Evolutionary conservation across 768 basidiomycete genomes (phyloP).

Genomic region (Phaeotremella fagi): DNA sequence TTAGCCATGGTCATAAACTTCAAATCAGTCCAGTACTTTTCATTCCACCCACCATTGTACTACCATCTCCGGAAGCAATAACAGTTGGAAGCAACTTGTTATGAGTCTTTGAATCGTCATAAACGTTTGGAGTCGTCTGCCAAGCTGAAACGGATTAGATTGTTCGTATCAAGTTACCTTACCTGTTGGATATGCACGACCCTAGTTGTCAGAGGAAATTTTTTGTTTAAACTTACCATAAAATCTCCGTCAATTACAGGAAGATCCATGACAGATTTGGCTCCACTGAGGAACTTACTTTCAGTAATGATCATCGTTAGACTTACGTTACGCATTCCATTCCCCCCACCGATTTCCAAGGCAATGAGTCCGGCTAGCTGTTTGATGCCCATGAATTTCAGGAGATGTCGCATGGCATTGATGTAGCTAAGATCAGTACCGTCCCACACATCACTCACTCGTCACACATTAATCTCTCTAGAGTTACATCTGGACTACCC

Average conservation of each 20-base stretch:
- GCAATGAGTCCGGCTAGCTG: conserved; percentile 4
- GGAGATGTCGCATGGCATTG: no score
- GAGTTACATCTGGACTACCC: conserved; percentile 8
- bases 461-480: conserved; percentile 7
- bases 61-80: conserved; percentile 50
- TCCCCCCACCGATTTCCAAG: conserved; percentile 9
- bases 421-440: no score
- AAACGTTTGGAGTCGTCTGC: conserved; percentile 37
- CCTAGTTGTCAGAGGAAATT: conserved; percentile 24
- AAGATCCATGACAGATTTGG: conserved; percentile 8
- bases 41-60: conserved; percentile 37
- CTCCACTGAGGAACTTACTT: conserved; percentile 4
- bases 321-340: conserved; percentile 12
- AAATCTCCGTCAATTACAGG: conserved; percentile 24
- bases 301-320: not conserved
- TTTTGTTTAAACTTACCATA: conserved; percentile 7
- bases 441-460: conserved; percentile 2
- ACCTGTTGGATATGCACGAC: conserved; percentile 44
- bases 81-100: conserved; percentile 47
- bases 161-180: not conserved
- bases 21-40: not conserved
- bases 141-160: conserved; percentile 11
- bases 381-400: no score
- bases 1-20: conserved; percentile 52
- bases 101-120: conserved; percentile 11